Evolutionary conservation across 2,329 filamentous ascomycete genomes (phyloP), one percentile per base, ranked within the genome.

Genomic region (Talaromyces sp.): DNA sequence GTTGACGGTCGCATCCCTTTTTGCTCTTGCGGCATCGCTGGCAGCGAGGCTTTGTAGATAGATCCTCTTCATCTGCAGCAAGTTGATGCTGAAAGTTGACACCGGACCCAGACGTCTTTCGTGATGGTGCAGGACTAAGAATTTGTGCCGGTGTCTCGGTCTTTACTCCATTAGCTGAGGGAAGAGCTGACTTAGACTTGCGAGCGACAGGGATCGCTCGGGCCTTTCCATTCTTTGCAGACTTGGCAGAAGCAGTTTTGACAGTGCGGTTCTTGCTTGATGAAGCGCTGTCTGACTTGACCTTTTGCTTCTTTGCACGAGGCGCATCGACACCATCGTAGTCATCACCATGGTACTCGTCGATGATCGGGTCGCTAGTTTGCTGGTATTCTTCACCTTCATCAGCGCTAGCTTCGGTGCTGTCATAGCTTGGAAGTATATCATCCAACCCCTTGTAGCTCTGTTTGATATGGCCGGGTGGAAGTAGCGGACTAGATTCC

Each of bases 11-110:
- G 76, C 95, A 99, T 13, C 95, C 95, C 81, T 99, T 99, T 85
- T 99, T 99, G 82, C 94, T 98, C 87, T 99, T 99, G 73, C 95
- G 90, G 84, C 95, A 99, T 65, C 95, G 90, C 78, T 99, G 95
- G 83, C 95, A 99, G 68, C 95, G 93, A 64, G 95, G 95, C 81
- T 98, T 97, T 70, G 90, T 93, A 0, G 94, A 97, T 22, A 98
- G 82, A 65, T 97, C 93, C 69, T 97, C 93, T 69, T 97, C 92
- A 70, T 93, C 92, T 37, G 83, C 82, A 57, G 83, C 85, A 47
- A 87, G 79, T 68, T 84, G 85, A 68, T 86, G 82, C 71, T 87
- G 85, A 74, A 87, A 87, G 73, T 85, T 88, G 73, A 88, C 77
- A 11, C 83, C 82, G 14, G 91, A 92, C 10, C 72, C 74, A 2